Base-by-base conservation (phyloP, 108 stramenopile genomes). In the Fistulifera pelliculosa region DNA sequence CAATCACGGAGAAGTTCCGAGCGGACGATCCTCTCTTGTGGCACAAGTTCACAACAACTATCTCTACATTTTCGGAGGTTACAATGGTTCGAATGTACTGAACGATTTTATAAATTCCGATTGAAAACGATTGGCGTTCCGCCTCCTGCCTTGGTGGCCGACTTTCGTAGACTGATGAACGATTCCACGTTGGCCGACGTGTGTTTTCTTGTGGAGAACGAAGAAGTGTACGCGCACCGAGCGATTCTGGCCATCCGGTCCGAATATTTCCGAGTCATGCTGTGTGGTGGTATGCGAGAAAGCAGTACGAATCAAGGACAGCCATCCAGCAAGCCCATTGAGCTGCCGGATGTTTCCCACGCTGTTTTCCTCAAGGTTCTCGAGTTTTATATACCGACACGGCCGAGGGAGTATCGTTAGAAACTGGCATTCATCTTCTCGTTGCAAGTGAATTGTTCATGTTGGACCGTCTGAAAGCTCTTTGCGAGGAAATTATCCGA, bases 81-180 rank as follows among this genome's bases (percentile, higher is more conserved):
- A 87, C 62, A 84, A 87, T 56, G 87, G 82, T 27, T 40, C 23
- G 5, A 89, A 73, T 0, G 95, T 96, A 7, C 71, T 96, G 23
- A 94, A 94, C 71, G 95, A 96, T 91, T 96, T 71, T 92, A 94
- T 80, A 90, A 84, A 64, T 94, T 84, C 51, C 78, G 89, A 7
- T 64, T 96, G 50, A 79, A 83, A 58, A 79, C 93, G 4, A 70
- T 94, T 41, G 69, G 64, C 18, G 68, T 94, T 8, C 90, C 88
- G 6, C 83, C 87, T 5, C 67, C 93, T 1, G 66, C 78, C 0
- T 62, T 96, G 23, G 82, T 83, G 16, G 57, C 64, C n/a, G 95
- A 96, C 56, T 69, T 96, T 61, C 54, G 61, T n/a, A 50, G 62
- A 50, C 61, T 96, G 23, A 74, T 96, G 41, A 71, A 85, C 47